Conservation (phyloP, 495 filamentous ascomycete genomes). For the Bathelium albidoporum region DNA sequence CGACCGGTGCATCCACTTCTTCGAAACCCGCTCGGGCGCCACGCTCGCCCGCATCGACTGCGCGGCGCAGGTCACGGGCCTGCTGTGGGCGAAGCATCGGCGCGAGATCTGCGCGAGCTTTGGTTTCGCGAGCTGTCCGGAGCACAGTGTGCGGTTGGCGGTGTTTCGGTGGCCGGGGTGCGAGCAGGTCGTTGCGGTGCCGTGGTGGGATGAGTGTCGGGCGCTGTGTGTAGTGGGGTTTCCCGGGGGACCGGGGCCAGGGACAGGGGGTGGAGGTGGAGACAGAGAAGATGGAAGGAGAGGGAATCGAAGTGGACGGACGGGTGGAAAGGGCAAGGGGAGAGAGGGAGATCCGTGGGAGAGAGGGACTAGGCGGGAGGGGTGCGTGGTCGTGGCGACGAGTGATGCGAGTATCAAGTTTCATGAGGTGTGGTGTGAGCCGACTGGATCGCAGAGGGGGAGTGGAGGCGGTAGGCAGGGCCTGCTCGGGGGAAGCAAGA, state of each 20-base stretch:
- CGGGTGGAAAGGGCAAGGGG: constrained; percentile 19
- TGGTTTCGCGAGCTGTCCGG: constrained; percentile 78
- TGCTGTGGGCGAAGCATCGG: constrained; percentile 80
- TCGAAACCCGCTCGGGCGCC: constrained; percentile 74
- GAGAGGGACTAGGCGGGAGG: constrained; percentile 59
- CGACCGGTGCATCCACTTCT: constrained; percentile 94
- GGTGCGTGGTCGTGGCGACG: constrained; percentile 87
- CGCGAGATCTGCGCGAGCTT: constrained; percentile 89
- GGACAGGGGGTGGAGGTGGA: constrained; percentile 17
- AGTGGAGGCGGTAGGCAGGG: constrained; percentile 50
- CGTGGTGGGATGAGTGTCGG: constrained; percentile 74
- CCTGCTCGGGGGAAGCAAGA: constrained; percentile 73
- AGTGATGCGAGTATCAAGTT: constrained; percentile 94
- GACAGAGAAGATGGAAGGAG: constrained; percentile 31
- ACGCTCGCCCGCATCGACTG: constrained; percentile 86
- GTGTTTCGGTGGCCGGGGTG: constrained; percentile 96
- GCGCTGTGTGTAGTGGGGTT: constrained; percentile 67
- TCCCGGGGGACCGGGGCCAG: constrained; percentile 44
- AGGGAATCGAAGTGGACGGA: constrained; percentile 22
- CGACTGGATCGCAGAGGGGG: constrained; percentile 7
- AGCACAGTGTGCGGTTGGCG: constrained; percentile 82
- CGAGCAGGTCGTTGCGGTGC: constrained; percentile 75
- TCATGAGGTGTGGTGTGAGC: constrained; percentile 79
- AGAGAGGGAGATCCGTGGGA: constrained; percentile 46
- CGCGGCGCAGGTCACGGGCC: constrained; percentile 81